Evolutionary conservation across 129 eudicot genomes (phyloP).

Genomic region (Saussurea involucrata): DNA sequence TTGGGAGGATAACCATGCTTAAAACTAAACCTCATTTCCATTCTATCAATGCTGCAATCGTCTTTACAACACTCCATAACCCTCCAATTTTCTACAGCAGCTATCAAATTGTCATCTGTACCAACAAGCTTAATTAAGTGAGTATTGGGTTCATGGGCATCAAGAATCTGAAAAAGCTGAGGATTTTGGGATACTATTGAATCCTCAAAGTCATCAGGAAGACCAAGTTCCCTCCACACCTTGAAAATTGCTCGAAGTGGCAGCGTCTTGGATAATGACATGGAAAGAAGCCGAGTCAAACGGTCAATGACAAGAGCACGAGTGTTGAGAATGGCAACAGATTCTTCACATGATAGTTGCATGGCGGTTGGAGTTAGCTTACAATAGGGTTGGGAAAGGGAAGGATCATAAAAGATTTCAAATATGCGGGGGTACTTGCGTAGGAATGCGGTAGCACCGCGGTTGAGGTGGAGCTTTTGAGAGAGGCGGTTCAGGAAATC

Average conservation of each 20-base stretch:
- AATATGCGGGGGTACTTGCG: slow-evolving; percentile 79
- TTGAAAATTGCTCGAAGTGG: slow-evolving; percentile 85
- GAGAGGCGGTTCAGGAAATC: slow-evolving; percentile 86
- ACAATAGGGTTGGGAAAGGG: slow-evolving; percentile 47
- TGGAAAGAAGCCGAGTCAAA: slow-evolving; percentile 68
- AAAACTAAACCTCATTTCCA: slow-evolving; percentile 59
- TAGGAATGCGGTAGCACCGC: slow-evolving; percentile 74
- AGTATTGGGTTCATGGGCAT: slow-evolving; percentile 75
- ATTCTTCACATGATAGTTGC: slow-evolving; percentile 43
- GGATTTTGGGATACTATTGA: slow-evolving; percentile 51
- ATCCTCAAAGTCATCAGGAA: slow-evolving; percentile 89
- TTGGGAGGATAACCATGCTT: slow-evolving; percentile 83
- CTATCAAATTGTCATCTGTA: slow-evolving; percentile 27
- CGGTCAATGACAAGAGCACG: slow-evolving; percentile 52
- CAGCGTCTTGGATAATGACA: slow-evolving; percentile 58
- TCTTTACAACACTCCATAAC: slow-evolving; percentile 78
- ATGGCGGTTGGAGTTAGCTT: slow-evolving; percentile 48
- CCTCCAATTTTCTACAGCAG: slow-evolving; percentile 85
- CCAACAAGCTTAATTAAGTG: slow-evolving; percentile 54
- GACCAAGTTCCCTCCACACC: slow-evolving; percentile 88
- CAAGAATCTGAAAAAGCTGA: slow-evolving; percentile 47
- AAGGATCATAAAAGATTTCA: slow-evolving; percentile 50
- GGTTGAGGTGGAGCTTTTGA: slow-evolving; percentile 86
- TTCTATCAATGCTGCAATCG: slow-evolving; percentile 56
- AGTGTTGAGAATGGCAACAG: slow-evolving; percentile 45